Evolutionary conservation across 2,329 filamentous ascomycete genomes (phyloP).

Genomic region (Nannizzia gypsea): DNA sequence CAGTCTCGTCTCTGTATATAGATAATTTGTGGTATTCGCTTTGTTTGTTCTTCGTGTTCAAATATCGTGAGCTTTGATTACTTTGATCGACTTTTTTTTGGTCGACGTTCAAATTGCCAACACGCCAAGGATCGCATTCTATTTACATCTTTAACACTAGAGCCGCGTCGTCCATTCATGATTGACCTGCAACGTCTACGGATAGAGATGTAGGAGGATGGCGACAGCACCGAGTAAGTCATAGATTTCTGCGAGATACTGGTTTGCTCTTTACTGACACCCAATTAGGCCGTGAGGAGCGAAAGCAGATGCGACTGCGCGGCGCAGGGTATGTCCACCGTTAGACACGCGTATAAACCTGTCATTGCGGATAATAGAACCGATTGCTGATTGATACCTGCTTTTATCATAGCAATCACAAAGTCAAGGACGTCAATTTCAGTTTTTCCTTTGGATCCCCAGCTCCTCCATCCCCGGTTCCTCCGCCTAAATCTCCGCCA

Average conservation of each 20-base stretch:
- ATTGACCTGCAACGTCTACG: not conserved
- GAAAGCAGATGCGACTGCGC: constrained; percentile 45
- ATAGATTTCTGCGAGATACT: not conserved
- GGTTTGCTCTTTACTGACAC: not conserved
- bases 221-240: constrained; percentile 30
- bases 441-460: constrained; percentile 38
- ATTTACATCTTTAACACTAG: not conserved
- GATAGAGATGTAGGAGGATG: constrained; percentile 5
- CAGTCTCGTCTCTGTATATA: not conserved
- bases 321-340: constrained; percentile 42
- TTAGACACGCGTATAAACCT: constrained; percentile 9
- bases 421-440: constrained; percentile 39
- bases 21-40: not conserved
- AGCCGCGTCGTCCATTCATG: not conserved
- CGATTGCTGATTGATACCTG: constrained; percentile 8
- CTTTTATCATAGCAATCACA: constrained; percentile 30
- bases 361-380: constrained; percentile 15
- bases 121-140: not conserved
- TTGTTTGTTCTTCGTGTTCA: not conserved
- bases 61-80: not conserved
- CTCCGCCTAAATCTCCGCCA: constrained; percentile 12
- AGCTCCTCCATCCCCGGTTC: constrained; percentile 14
- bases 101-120: not conserved
- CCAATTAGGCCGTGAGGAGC: constrained; percentile 40
- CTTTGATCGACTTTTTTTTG: not conserved